phyloP scores from a whole-genome alignment of 768 basidiomycete genomes.

The Agaricus blazei region DNA sequence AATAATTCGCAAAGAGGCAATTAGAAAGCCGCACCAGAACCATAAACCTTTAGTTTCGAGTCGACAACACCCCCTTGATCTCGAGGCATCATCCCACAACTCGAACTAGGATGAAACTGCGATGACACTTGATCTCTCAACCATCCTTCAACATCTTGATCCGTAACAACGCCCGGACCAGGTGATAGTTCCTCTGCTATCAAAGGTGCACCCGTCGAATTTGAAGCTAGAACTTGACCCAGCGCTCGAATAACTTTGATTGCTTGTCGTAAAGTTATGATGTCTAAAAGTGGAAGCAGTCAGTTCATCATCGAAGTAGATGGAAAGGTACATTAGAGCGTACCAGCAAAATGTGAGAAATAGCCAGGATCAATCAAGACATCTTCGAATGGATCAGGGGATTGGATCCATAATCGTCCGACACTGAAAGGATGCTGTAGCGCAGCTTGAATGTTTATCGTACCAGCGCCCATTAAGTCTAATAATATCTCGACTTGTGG shows the following conservation, averaged over 20 bases:
- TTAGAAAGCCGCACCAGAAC: slow-evolving; percentile 17
- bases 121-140: slow-evolving; percentile 36
- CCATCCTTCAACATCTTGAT: slow-evolving; percentile 53
- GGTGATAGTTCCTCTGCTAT: slow-evolving; percentile 27
- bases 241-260: slow-evolving; percentile 55
- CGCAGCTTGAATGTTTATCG: slow-evolving; percentile 53
- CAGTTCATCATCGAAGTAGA: background rate
- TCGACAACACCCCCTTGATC: slow-evolving; percentile 27
- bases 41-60: slow-evolving; percentile 24
- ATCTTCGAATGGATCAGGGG: slow-evolving; percentile 52
- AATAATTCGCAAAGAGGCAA: background rate
- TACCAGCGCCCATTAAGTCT: slow-evolving; percentile 26
- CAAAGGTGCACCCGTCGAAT: slow-evolving; percentile 27
- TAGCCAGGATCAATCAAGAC: slow-evolving; percentile 66
- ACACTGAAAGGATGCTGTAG: slow-evolving; percentile 61
- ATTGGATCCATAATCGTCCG: slow-evolving; percentile 60
- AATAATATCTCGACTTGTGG: slow-evolving; percentile 55
- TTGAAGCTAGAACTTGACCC: slow-evolving; percentile 20
- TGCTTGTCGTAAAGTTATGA: slow-evolving; percentile 48
- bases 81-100: slow-evolving; percentile 26
- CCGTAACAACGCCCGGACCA: slow-evolving; percentile 33
- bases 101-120: slow-evolving; percentile 51
- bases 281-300: slow-evolving; percentile 27
- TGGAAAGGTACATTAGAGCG: slow-evolving; percentile 4
- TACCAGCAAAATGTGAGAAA: slow-evolving; percentile 50